Conservation (phyloP, 257 asterid species). For the Solanum tacnaense region DNA sequence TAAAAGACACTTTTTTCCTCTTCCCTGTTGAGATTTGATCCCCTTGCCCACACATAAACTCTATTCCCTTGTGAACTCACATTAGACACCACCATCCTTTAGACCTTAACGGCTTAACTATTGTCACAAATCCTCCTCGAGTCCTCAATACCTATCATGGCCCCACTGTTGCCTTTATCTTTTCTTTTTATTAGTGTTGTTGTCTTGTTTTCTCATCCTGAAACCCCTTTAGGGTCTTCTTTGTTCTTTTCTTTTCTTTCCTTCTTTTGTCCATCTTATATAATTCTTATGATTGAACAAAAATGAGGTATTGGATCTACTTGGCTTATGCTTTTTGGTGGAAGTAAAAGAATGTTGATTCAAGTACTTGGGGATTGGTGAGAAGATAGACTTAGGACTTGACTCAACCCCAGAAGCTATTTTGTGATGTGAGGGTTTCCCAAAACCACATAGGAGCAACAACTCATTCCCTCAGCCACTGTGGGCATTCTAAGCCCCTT, state of each 20-base stretch:
- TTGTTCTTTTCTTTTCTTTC: neutral
- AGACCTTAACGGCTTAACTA: neutral
- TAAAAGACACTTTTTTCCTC: neutral
- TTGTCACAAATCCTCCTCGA: neutral
- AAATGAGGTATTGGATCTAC: neutral
- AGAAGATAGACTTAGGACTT: neutral
- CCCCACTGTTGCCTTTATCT: neutral
- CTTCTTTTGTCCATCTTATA: neutral
- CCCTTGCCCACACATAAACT: neutral
- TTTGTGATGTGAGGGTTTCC: neutral
- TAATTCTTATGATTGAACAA: neutral
- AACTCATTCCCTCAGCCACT: neutral
- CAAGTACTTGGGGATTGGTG: neutral
- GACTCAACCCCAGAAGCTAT: neutral
- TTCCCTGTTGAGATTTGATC: neutral
- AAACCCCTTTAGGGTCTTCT: neutral
- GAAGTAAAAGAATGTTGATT: neutral
- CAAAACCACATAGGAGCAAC: neutral
- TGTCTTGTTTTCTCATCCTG: neutral
- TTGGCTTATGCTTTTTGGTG: neutral
- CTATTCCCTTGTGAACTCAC: neutral
- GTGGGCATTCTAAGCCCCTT: neutral
- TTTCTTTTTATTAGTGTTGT: neutral
- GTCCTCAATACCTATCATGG: neutral
- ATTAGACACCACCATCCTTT: neutral